These are phyloP conservation scores for Backusella macrospora DNA, from an alignment of 192 early-diverging fungal genomes.

Conservation along the genomic window DNA sequence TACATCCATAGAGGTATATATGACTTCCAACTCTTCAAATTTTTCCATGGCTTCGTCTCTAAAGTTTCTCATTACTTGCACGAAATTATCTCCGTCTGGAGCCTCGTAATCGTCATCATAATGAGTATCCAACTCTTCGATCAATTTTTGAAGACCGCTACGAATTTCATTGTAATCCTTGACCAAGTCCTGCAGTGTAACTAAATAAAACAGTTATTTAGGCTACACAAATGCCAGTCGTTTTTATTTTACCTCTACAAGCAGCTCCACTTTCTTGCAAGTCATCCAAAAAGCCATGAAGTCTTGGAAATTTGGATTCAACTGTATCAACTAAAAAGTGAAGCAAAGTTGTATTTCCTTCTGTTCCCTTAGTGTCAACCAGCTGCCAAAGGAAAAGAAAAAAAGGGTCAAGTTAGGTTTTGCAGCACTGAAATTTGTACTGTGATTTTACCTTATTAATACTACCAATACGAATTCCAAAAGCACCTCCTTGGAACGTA, in stretches of 20 bases:
- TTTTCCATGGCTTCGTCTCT: slow-evolving; percentile 62
- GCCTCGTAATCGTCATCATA: slow-evolving; percentile 47
- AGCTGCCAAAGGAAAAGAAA: slow-evolving; percentile 36
- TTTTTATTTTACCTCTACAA: slow-evolving; percentile 59
- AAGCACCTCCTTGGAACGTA: slow-evolving; percentile 82
- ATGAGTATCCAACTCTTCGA: slow-evolving; percentile 47
- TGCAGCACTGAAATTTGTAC: not conserved
- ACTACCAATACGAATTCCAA: slow-evolving; percentile 81
- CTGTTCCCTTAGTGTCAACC: slow-evolving; percentile 83
- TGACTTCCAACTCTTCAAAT: slow-evolving; percentile 60
- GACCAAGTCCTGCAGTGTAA: slow-evolving; percentile 55
- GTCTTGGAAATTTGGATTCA: slow-evolving; percentile 64
- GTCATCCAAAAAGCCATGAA: slow-evolving; percentile 67
- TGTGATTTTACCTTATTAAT: slow-evolving; percentile 65
- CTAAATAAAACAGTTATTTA: slow-evolving; percentile 29
- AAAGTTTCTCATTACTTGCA: slow-evolving; percentile 65
- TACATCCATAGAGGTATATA: slow-evolving; percentile 70
- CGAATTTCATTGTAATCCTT: slow-evolving; percentile 55
- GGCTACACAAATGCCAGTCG: not conserved
- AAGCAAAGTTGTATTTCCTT: slow-evolving; percentile 69
- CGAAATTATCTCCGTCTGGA: slow-evolving; percentile 66
- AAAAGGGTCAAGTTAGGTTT: not conserved
- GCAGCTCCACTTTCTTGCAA: slow-evolving; percentile 68
- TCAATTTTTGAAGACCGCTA: slow-evolving; percentile 48
- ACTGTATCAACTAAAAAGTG: slow-evolving; percentile 76